Base-by-base conservation (phyloP, 805 yeast species). In the Jamesozyma hellenica region DNA sequence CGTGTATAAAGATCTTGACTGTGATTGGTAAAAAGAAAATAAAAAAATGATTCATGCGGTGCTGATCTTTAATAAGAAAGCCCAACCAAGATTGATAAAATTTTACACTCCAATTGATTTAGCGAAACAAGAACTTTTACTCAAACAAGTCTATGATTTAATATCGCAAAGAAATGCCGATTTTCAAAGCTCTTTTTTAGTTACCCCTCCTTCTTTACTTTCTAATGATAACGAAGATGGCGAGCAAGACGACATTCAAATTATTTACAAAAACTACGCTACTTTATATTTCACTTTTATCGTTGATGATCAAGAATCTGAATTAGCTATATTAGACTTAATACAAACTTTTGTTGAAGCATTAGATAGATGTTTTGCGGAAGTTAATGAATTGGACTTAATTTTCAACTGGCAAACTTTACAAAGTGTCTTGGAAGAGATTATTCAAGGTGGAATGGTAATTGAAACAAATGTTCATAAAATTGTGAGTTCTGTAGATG, bases 341-440 rank as follows among this genome's bases (percentile, higher is more conserved):
- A 90, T 92, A 42, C 98, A 92, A 59, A 96, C 92, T 32, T 90
- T 92, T 68, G 98, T 92, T 3, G 96, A 92, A 60, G 82, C 94
- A 39, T 70, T 92, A 48, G 95, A 92, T 58, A 77, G 82, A 42
- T 92, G 98, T 61, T 92, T 92, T 63, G 79, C 79, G 45, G 88
- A 87, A 53, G 98, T 92, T 6, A 88, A 96, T 60, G 98, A 92
- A 57, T 69, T 92, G 50, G 98, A 92, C 63, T 69, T 92, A 46
- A 96, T 92, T n/a, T 90, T 88, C 64, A 96, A 96, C 14, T 92
- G 98, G 97, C 96, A 92, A 62, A 94, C 87, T 4, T 66, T 90
- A 26, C 94, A 90, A 57, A 81, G 94, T 2, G 96, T 90, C 2
- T 61, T 88, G 36, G 92, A 81, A 52, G 97, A 92, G 53, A 82